Conservation (phyloP, 352 stramenopile genomes). For the Phytophthora colocasiae region DNA sequence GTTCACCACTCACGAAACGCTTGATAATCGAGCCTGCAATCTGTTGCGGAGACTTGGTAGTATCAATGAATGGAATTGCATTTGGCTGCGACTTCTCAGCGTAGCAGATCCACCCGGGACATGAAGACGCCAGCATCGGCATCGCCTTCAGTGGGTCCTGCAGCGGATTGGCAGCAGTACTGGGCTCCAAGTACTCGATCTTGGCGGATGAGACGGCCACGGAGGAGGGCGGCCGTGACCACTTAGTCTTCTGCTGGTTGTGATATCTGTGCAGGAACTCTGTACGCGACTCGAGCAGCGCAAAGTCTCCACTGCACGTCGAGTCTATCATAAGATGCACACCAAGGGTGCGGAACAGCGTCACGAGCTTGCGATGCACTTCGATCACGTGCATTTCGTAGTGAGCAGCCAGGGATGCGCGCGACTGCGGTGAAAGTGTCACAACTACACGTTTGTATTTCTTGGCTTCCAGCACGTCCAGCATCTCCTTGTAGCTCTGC, state of each 20-base stretch:
- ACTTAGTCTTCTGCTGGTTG: constrained; percentile 80
- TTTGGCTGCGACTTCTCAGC: constrained; percentile 97
- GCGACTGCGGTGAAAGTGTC: constrained; percentile 90
- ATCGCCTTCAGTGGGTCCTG: constrained; percentile 76
- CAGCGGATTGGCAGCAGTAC: constrained; percentile 53
- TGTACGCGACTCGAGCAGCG: constrained; percentile 92
- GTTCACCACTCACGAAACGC: constrained; percentile 72
- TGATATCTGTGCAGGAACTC: constrained; percentile 90
- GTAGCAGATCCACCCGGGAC: constrained; percentile 98
- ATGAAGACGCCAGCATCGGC: constrained; percentile 96
- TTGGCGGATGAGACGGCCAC: constrained; percentile 71
- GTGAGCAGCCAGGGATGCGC: constrained; percentile 86
- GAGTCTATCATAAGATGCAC: constrained; percentile 94
- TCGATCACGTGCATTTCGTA: constrained; percentile 71
- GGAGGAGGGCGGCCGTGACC: constrained; percentile 70
- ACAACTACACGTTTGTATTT: constrained; percentile 78
- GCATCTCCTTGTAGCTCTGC: constrained; percentile 92
- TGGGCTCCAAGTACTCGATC: constrained; percentile 74
- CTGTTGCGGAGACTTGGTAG: constrained; percentile 95
- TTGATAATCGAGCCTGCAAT: constrained; percentile 91
- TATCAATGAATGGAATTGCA: constrained; percentile 95
- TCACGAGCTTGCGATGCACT: constrained; percentile 81
- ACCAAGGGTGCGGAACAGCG: constrained; percentile 80
- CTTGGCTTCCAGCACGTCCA: constrained; percentile 63
- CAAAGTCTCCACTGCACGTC: constrained; percentile 91